Percentiles rank a stretch among this genome's conserved stretches.
Evolutionary conservation across 148 eudicot genomes (phyloP).

Genomic region (Rhododendron williamsianum): DNA sequence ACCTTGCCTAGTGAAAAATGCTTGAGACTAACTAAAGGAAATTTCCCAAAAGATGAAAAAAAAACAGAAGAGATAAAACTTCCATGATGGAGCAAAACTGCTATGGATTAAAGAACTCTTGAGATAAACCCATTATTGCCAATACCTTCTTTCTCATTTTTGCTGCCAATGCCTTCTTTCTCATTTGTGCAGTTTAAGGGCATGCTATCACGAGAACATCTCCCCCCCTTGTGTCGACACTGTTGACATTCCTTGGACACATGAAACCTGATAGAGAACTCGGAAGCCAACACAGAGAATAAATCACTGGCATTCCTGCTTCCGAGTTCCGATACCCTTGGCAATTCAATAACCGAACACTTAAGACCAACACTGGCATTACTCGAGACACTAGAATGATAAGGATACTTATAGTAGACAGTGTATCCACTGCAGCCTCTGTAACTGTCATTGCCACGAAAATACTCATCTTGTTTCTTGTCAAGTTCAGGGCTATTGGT

Average conservation of each 20-base stretch:
- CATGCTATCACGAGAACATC: neutral
- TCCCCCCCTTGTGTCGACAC: neutral
- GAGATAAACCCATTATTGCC: neutral
- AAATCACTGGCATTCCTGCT: neutral
- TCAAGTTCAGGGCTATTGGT: too few species aligned
- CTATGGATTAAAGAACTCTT: neutral
- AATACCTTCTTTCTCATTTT: too few species aligned
- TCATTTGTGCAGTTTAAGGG: too few species aligned
- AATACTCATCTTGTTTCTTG: too few species aligned
- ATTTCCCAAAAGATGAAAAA: too few species aligned
- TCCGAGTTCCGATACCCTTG: neutral
- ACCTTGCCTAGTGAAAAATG: neutral
- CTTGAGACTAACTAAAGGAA: neutral
- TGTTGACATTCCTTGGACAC: neutral
- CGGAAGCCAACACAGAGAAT: neutral
- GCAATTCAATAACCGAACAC: neutral
- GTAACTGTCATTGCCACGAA: too few species aligned
- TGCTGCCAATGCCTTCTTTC: too few species aligned
- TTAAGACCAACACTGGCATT: too few species aligned
- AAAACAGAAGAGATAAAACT: too few species aligned
- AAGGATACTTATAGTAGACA: too few species aligned
- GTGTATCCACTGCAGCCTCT: too few species aligned
- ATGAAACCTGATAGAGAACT: neutral
- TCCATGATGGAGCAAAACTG: neutral
- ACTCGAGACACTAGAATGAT: too few species aligned